Evolutionary conservation across 345 rosid species (phyloP), one percentile per base, ranked within the genome.

Genomic region (Anastatica hierochuntica): DNA sequence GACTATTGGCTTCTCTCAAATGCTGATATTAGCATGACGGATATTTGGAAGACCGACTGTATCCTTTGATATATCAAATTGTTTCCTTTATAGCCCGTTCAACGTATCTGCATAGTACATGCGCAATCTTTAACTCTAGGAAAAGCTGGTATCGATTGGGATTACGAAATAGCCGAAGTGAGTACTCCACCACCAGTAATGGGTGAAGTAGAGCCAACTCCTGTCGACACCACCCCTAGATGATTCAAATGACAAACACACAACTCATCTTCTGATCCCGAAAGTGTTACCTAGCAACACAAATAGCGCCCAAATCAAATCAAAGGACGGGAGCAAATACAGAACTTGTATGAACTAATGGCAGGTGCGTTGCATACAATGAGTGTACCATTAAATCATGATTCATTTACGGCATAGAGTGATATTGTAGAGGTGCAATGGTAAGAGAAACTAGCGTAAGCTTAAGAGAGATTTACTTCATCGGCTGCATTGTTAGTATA

Each of bases 1-100:
- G 96, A 83, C 74, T 92, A 92, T 72, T 92, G 95, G 97, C 83
- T 92, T 60, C 78, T 78, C 56, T 83, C 98, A 10, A 88, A 78
- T 44, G 79, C 75, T 17, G 95, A 74, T 40, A 74, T 85, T 49
- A 88, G 97, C 80, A 83, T 92, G 69, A 83, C 98, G 2, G 95
- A 92, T 71, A 75, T 81, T 60, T 92, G 98, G 98, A 87, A 78
- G 73, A 68, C 84, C 14, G 95, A 83, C 59, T 42, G 98, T 92
- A 88, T 92, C 95, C 36, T 10, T 10, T 31, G 36, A 10, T 4
- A 31, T 10, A 9, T 31, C 36, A 31, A 10, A 31, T 9, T 11
- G n/a, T 10, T 2, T 31, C 36, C 10, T 8, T 29, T 29, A 10
- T 31, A 10, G 3, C n/a, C 10, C 4, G 3, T 11, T 9, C 36